Evolutionary conservation across 2,329 filamentous ascomycete species (phyloP).

Genomic region (Nemania serpens): DNA sequence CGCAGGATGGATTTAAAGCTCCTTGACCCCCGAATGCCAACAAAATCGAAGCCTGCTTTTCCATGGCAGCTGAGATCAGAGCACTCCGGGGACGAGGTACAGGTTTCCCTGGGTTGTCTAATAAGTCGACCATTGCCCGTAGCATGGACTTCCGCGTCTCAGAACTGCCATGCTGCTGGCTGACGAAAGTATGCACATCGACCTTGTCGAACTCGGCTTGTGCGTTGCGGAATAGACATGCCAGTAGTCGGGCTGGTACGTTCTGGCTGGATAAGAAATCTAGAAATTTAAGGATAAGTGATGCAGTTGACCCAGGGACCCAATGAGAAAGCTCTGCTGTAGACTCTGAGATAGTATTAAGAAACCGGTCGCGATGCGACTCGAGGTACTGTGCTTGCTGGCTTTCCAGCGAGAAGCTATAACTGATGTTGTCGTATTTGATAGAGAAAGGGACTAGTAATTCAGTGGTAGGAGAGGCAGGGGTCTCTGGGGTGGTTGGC

Average conservation of each 20-base stretch:
- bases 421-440: not conserved
- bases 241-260: not conserved
- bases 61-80: not conserved
- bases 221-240: constrained; percentile 2
- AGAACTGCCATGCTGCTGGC: not conserved
- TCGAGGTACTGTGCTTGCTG: constrained; percentile 5
- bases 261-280: not conserved
- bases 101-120: not conserved
- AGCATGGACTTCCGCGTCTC: constrained; percentile 22
- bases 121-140: constrained; percentile 6
- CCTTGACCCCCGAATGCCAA: constrained; percentile 25
- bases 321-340: not conserved
- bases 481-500: not conserved
- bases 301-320: not conserved
- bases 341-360: not conserved
- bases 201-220: not conserved
- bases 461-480: not conserved
- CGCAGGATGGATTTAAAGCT: constrained; percentile 18
- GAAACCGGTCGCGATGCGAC: not conserved
- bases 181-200: not conserved
- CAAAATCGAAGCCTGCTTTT: constrained; percentile 12
- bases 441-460: not conserved
- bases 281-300: not conserved
- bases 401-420: not conserved
- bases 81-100: constrained; percentile 5